Percentiles rank a stretch among this genome's conserved stretches.
These are phyloP conservation scores for Russula ochroleuca DNA, from an alignment of 768 basidiomycete genomes.

Conservation along the genomic window DNA sequence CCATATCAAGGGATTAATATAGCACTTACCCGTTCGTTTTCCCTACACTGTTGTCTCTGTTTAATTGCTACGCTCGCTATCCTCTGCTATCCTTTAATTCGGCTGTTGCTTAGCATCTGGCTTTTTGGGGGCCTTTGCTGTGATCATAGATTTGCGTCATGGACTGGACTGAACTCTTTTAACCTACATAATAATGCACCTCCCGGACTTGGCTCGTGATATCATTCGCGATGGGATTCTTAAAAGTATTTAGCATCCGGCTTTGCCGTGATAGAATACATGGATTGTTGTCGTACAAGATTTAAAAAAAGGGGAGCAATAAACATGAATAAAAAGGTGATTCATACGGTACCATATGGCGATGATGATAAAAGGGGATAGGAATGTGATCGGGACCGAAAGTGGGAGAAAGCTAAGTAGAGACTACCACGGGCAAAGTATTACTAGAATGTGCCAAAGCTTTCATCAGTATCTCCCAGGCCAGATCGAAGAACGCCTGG, in stretches of 20 bases:
- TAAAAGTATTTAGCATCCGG: not conserved
- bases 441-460: constrained; percentile 36
- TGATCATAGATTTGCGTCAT: not conserved
- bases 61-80: not conserved
- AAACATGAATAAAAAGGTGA: constrained; percentile 19
- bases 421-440: not conserved
- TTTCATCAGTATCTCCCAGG: constrained; percentile 46
- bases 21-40: not conserved
- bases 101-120: not conserved
- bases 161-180: not conserved
- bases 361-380: not conserved
- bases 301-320: constrained; percentile 2
- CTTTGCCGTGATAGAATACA: constrained; percentile 10
- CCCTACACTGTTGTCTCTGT: not conserved
- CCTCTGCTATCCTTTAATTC: not conserved
- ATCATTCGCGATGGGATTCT: not conserved
- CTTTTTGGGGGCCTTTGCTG: not conserved
- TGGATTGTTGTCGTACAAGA: constrained; percentile 12
- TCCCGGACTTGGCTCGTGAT: not conserved
- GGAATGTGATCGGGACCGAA: not conserved
- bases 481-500: constrained; percentile 46
- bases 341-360: not conserved
- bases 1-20: not conserved
- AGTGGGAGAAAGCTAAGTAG: not conserved
- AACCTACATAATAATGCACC: not conserved